Base-by-base conservation (phyloP, 768 basidiomycete genomes). In the Leccinum aurantiacum region DNA sequence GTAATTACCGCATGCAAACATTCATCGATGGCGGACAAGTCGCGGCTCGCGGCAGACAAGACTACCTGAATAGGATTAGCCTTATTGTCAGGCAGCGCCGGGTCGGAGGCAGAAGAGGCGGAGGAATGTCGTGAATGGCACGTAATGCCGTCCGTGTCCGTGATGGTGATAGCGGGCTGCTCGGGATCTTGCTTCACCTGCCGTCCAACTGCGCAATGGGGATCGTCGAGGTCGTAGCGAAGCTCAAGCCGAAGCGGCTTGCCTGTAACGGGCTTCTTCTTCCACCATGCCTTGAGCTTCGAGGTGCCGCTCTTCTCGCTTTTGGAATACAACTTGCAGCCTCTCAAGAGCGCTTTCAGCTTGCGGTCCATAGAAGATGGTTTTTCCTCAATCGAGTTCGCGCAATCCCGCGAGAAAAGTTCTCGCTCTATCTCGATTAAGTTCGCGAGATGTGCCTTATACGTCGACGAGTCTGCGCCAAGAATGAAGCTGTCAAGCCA, bases 261-360 rank as follows among this genome's bases (percentile, higher is more conserved):
- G 24, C 78, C 76, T 3, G 75, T 68, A 8, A 74, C 64, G 29
- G 88, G 76, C 61, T 87, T 87, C 62, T 82, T 83, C 73, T 80
- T 84, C 66, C 86, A 72, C 88, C 88, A 89, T 5, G 82, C 78
- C 63, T 83, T 87, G 49, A 89, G 68, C 62, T 78, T 83, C 50
- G 81, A 78, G 5, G 82, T 74, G 14, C 80, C 78, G 15, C 75
- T 68, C 19, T 68, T 69, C 54, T 74, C 73, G 14, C 55, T 52
- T 63, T 75, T 74, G 33, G 68, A 48, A 49, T 72, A 58, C 38
- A 78, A 74, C 52, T 76, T 79, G 66, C 78, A 76, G 49, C 74
- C 78, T 65, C 79, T 82, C 59, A 79, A 61, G 33, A 80, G 70
- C 15, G 75, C 74, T 63, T 79, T 80, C 13, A 82, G 65, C 63